Evolutionary conservation across 441 rosid species (phyloP).

Genomic region (Raphanus hybrid): DNA sequence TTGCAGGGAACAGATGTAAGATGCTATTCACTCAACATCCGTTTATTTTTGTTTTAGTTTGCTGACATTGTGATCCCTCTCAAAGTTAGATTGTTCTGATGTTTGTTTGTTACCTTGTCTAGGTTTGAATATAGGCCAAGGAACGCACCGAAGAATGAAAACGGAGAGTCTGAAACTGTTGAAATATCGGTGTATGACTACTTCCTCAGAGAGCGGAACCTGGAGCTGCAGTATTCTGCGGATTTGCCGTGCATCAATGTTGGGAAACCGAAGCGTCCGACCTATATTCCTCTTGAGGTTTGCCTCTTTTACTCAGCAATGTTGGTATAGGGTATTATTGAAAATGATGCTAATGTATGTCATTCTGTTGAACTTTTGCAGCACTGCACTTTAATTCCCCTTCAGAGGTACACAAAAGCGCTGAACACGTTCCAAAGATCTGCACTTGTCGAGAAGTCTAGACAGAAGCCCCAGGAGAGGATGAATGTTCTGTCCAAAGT

Average conservation of each 20-base stretch:
- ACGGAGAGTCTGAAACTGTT: conserved; percentile 40
- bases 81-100: neutral
- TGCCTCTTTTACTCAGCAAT: conserved; percentile 6
- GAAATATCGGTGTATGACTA: conserved; percentile 74
- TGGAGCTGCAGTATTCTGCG: conserved; percentile 65
- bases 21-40: conserved; percentile 1
- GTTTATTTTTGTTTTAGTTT: conserved; percentile 6
- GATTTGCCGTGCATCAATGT: conserved; percentile 82
- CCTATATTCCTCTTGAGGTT: conserved; percentile 80
- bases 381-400: conserved; percentile 74
- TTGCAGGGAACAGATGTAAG: conserved; percentile 68
- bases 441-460: conserved; percentile 84
- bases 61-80: conserved; percentile 14
- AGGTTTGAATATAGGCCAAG: conserved; percentile 67
- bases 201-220: conserved; percentile 55
- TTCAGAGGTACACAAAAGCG: conserved; percentile 83
- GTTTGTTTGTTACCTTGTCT: conserved; percentile 19
- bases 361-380: conserved; percentile 29
- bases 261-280: conserved; percentile 84
- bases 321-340: neutral
- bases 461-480: conserved; percentile 89
- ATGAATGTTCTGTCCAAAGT: conserved; percentile 69
- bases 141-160: conserved; percentile 29
- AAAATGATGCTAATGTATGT: conserved; percentile 11
- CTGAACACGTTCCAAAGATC: conserved; percentile 68